A percentile compares a stretch with the other conserved stretches of the same genome.
These are phyloP conservation scores for Rehmannia glutinosa DNA, from an alignment of 257 asterid genomes.

Conservation along the genomic window DNA sequence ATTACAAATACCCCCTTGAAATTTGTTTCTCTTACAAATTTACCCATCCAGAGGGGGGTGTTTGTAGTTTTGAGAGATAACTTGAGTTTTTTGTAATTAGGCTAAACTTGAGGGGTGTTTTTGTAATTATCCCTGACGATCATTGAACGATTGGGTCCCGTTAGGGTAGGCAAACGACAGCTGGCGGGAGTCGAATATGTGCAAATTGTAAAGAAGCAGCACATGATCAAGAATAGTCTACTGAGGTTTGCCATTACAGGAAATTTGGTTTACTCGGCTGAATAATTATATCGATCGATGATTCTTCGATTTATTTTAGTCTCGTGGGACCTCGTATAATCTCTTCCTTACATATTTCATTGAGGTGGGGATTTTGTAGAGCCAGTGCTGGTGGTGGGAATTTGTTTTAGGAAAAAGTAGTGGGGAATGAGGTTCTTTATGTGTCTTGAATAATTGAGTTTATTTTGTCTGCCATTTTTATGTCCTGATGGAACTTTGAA, in stretches of 20 bases:
- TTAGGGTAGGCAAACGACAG: constrained; percentile 18
- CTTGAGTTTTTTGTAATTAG: too few species aligned
- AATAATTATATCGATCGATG: constrained; percentile 4
- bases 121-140: too few species aligned
- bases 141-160: constrained; percentile 11
- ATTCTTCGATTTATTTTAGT: constrained; percentile 21
- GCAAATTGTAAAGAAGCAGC: too few species aligned
- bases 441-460: constrained; percentile 44
- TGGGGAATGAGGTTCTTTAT: constrained; percentile 35
- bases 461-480: constrained; percentile 57
- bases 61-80: too few species aligned
- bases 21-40: too few species aligned
- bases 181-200: constrained; percentile 20
- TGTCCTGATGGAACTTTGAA: constrained; percentile 4
- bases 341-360: constrained; percentile 27
- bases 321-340: constrained; percentile 32
- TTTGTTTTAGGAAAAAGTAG: constrained; percentile 16
- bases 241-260: constrained; percentile 28
- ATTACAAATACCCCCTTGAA: too few species aligned
- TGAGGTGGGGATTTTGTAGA: constrained; percentile 23
- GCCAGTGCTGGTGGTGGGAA: constrained; percentile 32
- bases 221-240: too few species aligned
- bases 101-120: constrained; percentile 10
- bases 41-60: too few species aligned
- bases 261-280: constrained; percentile 13